A percentile compares a stretch with the other conserved stretches of the same genome.
Conservation (phyloP, 805 yeast genomes). For the Citeromyces nyonsensis region DNA sequence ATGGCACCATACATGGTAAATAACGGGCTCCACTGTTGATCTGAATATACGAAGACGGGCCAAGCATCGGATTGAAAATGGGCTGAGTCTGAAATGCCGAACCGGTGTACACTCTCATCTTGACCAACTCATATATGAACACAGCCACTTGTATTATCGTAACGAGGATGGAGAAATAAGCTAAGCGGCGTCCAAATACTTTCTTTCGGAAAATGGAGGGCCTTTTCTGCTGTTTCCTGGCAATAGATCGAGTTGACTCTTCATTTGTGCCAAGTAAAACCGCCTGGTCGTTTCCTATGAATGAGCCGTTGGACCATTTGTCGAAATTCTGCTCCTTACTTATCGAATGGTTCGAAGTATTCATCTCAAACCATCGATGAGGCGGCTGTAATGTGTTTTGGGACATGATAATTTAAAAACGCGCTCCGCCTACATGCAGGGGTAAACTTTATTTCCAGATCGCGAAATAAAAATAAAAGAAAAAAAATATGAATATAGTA, state of each 20-base stretch:
- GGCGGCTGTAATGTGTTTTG: too few relatives aligned
- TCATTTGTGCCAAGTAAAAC: neutral
- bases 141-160: slow-evolving; percentile 34
- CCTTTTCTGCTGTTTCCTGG: neutral
- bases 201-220: neutral
- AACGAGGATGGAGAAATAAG: slow-evolving; percentile 15
- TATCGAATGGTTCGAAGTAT: too few relatives aligned
- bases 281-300: neutral
- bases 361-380: too few relatives aligned
- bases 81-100: slow-evolving; percentile 55
- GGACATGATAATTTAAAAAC: too few relatives aligned
- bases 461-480: too few relatives aligned
- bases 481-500: neutral
- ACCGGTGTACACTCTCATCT: slow-evolving; percentile 45
- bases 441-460: too few relatives aligned
- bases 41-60: slow-evolving; percentile 53
- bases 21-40: slow-evolving; percentile 61
- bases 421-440: too few relatives aligned
- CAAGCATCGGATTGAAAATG: slow-evolving; percentile 65
- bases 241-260: neutral
- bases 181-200: slow-evolving; percentile 6
- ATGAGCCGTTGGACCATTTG: neutral
- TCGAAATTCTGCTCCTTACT: neutral
- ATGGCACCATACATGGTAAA: slow-evolving; percentile 51
- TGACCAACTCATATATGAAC: slow-evolving; percentile 44